These are phyloP conservation scores for Candida namnaoensis DNA, from an alignment of 805 yeast genomes.

Conservation along the genomic window DNA sequence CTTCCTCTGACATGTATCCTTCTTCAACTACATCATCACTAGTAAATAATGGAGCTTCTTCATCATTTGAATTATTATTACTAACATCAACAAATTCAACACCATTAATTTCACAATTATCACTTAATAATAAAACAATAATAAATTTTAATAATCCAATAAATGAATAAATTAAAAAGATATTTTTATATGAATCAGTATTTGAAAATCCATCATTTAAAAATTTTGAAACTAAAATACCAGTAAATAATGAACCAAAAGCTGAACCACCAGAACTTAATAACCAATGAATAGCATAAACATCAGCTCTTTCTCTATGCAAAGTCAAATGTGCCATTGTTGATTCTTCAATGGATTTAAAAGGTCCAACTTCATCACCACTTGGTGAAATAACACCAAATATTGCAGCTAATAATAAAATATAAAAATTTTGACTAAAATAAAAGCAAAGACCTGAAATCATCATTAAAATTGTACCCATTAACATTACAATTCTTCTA, in stretches of 20 bases:
- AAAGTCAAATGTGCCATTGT: conserved; percentile 74
- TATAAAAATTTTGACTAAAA: conserved; percentile 38
- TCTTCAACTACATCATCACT: background rate
- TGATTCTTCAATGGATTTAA: conserved; percentile 79
- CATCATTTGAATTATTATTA: conserved; percentile 14
- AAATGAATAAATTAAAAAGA: conserved; percentile 48
- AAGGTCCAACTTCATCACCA: conserved; percentile 89
- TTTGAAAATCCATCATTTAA: conserved; percentile 23
- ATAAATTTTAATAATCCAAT: conserved; percentile 45
- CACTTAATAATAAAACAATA: conserved; percentile 41
- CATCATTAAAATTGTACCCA: conserved; percentile 63
- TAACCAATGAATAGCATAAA: conserved; percentile 68
- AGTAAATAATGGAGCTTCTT: conserved; percentile 17
- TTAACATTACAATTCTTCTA: conserved; percentile 50
- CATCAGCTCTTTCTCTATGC: conserved; percentile 52
- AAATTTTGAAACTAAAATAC: conserved; percentile 44
- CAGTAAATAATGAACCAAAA: conserved; percentile 58
- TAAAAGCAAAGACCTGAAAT: conserved; percentile 60
- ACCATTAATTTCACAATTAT: conserved; percentile 38
- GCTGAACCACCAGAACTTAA: conserved; percentile 69
- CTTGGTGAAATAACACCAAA: conserved; percentile 84
- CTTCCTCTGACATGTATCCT: too few species aligned
- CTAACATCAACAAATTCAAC: conserved; percentile 8
- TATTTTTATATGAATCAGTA: conserved; percentile 41
- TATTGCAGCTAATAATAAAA: conserved; percentile 63